A percentile compares a stretch with the other conserved stretches of the same genome.
Evolutionary conservation across 2,329 filamentous ascomycete genomes (phyloP).

Genomic region (Fusarium nygamai): DNA sequence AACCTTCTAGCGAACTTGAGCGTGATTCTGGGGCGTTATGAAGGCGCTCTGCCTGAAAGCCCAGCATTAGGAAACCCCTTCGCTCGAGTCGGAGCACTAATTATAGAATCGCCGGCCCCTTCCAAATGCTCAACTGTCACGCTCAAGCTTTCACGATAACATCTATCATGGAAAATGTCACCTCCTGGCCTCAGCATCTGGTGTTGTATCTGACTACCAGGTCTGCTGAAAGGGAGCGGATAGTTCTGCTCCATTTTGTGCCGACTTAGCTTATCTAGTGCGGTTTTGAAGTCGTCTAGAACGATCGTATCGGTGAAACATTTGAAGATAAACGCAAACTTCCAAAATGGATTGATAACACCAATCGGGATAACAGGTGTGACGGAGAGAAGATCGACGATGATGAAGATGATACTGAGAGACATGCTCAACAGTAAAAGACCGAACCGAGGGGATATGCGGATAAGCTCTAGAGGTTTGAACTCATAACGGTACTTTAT

Average conservation of each 20-base stretch:
- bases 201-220: neutral
- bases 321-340: slow-evolving; percentile 53
- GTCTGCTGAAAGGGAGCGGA: slow-evolving; percentile 22
- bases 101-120: neutral
- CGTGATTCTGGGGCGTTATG: neutral
- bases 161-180: rapidly evolving
- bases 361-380: slow-evolving; percentile 58
- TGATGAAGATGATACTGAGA: slow-evolving; percentile 67
- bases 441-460: slow-evolving; percentile 71
- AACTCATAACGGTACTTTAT: slow-evolving; percentile 72
- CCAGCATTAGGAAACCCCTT: neutral
- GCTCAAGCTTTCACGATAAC: neutral
- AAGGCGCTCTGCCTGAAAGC: neutral
- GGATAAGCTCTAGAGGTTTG: slow-evolving; percentile 64
- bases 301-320: slow-evolving; percentile 74
- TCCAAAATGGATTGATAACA: slow-evolving; percentile 32
- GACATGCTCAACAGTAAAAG: slow-evolving; percentile 70
- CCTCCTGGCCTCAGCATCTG: neutral
- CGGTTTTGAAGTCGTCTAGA: slow-evolving; percentile 75
- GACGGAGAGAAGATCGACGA: slow-evolving; percentile 69
- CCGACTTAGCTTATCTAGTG: slow-evolving; percentile 49
- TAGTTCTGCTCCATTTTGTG: slow-evolving; percentile 24
- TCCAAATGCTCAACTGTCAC: slow-evolving; percentile 6
- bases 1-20: neutral
- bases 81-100: neutral